phyloP scores from a whole-genome alignment of 805 yeast species.

The Millerozyma miso region DNA sequence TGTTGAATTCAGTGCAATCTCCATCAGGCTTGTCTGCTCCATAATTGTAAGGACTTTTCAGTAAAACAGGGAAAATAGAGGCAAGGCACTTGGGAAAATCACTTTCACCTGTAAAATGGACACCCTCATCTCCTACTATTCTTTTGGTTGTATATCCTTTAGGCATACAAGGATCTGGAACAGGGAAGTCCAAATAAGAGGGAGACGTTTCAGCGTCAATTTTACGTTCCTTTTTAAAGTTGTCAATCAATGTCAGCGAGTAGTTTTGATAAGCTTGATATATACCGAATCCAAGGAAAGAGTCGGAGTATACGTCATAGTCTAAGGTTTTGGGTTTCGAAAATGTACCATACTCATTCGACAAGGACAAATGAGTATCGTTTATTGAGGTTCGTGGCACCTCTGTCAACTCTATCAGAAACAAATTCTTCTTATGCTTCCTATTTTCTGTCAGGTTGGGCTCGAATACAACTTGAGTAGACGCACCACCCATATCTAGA shows the following conservation, averaged over 20 bases:
- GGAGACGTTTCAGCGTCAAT: constrained; percentile 8
- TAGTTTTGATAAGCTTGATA: constrained; percentile 50
- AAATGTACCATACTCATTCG: constrained; percentile 10
- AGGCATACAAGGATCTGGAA: constrained; percentile 58
- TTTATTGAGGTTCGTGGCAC: constrained; percentile 15
- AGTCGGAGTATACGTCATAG: constrained; percentile 47
- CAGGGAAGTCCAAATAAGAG: constrained; percentile 21
- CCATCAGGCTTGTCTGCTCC: constrained; percentile 15
- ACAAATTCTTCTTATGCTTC: constrained; percentile 45
- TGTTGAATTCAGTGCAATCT: constrained; percentile 29
- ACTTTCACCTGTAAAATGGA: constrained; percentile 49
- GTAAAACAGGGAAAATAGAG: constrained; percentile 44
- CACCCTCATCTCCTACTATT: constrained; percentile 20
- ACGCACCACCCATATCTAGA: constrained; percentile 62
- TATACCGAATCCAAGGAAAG: constrained; percentile 60
- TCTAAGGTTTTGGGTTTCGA: constrained; percentile 20
- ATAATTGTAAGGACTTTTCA: constrained; percentile 24
- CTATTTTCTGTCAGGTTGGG: constrained; percentile 45
- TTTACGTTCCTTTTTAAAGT: constrained; percentile 14
- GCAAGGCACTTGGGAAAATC: constrained; percentile 46
- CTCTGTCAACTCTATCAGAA: constrained; percentile 40
- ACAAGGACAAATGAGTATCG: neutral
- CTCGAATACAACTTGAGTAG: constrained; percentile 61
- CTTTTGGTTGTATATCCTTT: constrained; percentile 31
- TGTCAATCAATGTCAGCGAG: constrained; percentile 29